Percentiles rank a stretch among this genome's conserved stretches.
These are phyloP conservation scores for Dentipellis sp. DNA, from an alignment of 768 basidiomycete species.

Conservation along the genomic window DNA sequence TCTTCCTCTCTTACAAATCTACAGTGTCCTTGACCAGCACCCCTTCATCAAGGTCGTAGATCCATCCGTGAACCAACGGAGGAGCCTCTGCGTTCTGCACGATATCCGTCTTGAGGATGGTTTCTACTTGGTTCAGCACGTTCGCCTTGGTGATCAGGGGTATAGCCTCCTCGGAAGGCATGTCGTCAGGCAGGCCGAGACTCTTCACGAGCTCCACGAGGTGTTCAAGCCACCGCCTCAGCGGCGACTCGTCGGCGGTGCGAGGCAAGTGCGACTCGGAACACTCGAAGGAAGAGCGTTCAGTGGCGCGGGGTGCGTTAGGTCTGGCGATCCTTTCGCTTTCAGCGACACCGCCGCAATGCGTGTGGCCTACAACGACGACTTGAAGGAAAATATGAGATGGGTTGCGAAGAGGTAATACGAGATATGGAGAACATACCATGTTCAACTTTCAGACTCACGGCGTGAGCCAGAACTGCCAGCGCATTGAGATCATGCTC, in stretches of 20 bases:
- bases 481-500: constrained; percentile 60
- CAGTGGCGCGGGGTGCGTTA: constrained; percentile 19
- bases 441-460: constrained; percentile 68
- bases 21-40: constrained; percentile 15
- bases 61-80: constrained; percentile 49
- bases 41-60: constrained; percentile 20
- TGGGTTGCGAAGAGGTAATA: constrained; percentile 5
- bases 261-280: too few relatives aligned
- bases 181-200: constrained; percentile 29
- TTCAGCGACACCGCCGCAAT: constrained; percentile 70
- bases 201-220: constrained; percentile 44
- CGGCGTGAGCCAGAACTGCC: constrained; percentile 67
- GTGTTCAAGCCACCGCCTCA: constrained; percentile 67
- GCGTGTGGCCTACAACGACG: constrained; percentile 73
- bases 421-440: constrained; percentile 37
- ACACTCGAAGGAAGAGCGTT: too few relatives aligned
- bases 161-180: constrained; percentile 23
- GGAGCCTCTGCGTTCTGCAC: constrained; percentile 22
- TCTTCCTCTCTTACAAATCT: too few relatives aligned
- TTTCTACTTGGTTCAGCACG: constrained; percentile 18
- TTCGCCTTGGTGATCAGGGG: constrained; percentile 11
- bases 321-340: constrained; percentile 33
- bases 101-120: constrained; percentile 15
- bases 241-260: constrained; percentile 24
- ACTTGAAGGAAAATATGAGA: constrained; percentile 33